A percentile compares a stretch with the other conserved stretches of the same genome.
Conservation (phyloP, 306 rosid genomes). For the Fagus crenata region DNA sequence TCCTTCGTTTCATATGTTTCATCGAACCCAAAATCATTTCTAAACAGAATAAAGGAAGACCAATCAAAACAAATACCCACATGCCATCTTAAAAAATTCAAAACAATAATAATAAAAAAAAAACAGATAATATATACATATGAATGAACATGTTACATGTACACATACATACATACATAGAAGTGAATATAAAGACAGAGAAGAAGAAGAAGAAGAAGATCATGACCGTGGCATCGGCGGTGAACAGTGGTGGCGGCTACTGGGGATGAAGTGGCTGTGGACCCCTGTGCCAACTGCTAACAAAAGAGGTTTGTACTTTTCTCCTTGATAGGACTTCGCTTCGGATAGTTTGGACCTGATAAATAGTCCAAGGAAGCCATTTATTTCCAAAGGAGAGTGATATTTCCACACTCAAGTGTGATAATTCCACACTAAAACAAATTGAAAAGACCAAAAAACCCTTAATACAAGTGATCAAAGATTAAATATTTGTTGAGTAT, state of each 20-base stretch:
- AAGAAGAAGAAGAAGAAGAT: background rate
- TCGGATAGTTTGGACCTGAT: too few species aligned
- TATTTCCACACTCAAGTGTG: too few species aligned
- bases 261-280: background rate
- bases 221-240: background rate
- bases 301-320: too few species aligned
- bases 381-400: too few species aligned
- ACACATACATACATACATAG: too few species aligned
- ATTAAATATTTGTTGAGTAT: too few species aligned
- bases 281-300: too few species aligned
- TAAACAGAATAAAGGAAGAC: background rate
- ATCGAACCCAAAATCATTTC: background rate
- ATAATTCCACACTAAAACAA: too few species aligned
- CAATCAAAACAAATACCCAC: background rate
- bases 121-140: background rate
- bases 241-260: background rate
- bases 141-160: background rate
- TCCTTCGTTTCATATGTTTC: background rate
- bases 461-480: too few species aligned
- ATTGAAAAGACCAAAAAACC: too few species aligned
- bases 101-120: background rate
- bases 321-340: too few species aligned
- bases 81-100: background rate
- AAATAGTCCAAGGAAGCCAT: too few species aligned
- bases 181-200: background rate